Evolutionary conservation across 2,329 filamentous ascomycete genomes (phyloP).

Genomic region (Aspergillus tubingensis): DNA sequence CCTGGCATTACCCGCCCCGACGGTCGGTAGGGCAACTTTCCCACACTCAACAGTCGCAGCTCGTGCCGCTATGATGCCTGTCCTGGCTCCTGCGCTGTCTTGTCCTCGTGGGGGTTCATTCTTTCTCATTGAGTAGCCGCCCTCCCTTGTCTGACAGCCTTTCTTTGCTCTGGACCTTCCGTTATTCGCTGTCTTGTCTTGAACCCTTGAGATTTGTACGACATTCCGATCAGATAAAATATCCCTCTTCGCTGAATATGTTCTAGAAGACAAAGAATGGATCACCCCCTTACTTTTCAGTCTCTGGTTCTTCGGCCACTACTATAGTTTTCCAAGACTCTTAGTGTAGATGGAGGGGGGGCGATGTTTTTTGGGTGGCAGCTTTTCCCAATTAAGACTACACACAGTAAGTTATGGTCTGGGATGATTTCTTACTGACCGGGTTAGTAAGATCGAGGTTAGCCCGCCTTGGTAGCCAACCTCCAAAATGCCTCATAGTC

Average conservation of each 20-base stretch:
- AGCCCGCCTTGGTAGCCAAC: constrained; percentile 8
- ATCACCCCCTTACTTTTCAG: background rate
- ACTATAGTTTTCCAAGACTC: background rate
- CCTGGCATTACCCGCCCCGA: constrained; percentile 7
- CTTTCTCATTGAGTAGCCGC: background rate
- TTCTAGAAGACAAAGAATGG: constrained; percentile 6
- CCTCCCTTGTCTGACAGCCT: background rate
- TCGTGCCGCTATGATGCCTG: constrained; percentile 17
- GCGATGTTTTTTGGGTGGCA: background rate
- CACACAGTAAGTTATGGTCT: background rate
- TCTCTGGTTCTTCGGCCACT: background rate
- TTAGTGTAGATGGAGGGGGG: background rate
- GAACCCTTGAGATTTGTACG: constrained; percentile 16
- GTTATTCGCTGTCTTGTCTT: constrained; percentile 9
- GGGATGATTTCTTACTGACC: constrained; percentile 5
- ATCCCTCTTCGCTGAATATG: constrained; percentile 1
- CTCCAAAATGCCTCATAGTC: constrained; percentile 12
- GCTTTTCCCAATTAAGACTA: background rate
- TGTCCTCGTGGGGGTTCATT: constrained; percentile 12
- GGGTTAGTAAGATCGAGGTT: constrained; percentile 10
- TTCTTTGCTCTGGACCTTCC: background rate
- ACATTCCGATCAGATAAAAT: constrained; percentile 19
- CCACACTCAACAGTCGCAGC: constrained; percentile 3
- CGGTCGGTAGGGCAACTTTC: constrained; percentile 5
- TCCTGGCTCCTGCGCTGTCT: background rate